phyloP scores from a whole-genome alignment of 495 filamentous ascomycete species.

The Trichoderma gamsii region DNA sequence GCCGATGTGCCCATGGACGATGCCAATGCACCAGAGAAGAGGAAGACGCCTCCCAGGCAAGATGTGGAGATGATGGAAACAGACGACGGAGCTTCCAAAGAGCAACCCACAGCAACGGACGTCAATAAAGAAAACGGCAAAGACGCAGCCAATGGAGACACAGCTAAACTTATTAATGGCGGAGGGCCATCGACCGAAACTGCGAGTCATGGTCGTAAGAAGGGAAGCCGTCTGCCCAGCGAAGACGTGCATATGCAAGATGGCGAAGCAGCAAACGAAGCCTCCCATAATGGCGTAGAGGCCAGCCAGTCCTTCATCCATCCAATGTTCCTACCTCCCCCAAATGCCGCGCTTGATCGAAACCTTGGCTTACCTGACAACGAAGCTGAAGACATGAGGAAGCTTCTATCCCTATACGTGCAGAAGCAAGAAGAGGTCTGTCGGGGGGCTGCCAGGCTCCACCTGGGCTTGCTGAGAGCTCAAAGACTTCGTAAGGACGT shows the following conservation, averaged over 20 bases:
- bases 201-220: conserved; percentile 8
- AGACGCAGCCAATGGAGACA: conserved; percentile 15
- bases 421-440: conserved; percentile 95
- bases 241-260: conserved; percentile 9
- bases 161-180: background rate
- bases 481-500: conserved; percentile 74
- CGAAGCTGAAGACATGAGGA: conserved; percentile 86
- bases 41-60: conserved; percentile 13
- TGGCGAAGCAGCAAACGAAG: background rate
- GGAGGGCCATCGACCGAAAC: background rate
- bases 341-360: conserved; percentile 62
- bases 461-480: conserved; percentile 68
- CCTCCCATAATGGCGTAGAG: background rate
- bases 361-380: conserved; percentile 71
- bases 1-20: conserved; percentile 25
- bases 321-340: conserved; percentile 75
- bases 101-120: background rate
- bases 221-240: background rate
- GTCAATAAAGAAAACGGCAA: background rate
- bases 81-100: conserved; percentile 3
- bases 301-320: conserved; percentile 51
- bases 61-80: conserved; percentile 2
- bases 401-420: conserved; percentile 75
- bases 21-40: conserved; percentile 17
- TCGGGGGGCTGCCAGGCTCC: conserved; percentile 68